phyloP scores from a whole-genome alignment of 257 asterid genomes.

The Penstemon barbatus region DNA sequence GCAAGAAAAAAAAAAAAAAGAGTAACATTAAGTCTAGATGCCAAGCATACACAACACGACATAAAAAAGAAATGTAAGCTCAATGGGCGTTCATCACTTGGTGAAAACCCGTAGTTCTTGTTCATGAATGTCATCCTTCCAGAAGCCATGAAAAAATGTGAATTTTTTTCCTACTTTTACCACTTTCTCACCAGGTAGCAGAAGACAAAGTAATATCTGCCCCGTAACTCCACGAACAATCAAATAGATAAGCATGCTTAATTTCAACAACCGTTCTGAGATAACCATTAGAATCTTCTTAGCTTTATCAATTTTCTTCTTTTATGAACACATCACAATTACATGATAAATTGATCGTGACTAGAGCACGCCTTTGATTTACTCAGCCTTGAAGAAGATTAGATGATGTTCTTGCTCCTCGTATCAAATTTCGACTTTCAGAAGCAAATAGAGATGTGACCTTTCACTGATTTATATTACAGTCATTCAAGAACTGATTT shows the following conservation, averaged over 20 bases:
- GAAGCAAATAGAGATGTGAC: conserved; percentile 27
- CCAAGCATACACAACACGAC: too few relatives aligned
- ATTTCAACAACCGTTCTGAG: conserved; percentile 29
- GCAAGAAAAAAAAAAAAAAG: too few relatives aligned
- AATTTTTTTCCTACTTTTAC: conserved; percentile 14
- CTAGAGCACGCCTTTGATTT: conserved; percentile 24
- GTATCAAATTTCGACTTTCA: conserved; percentile 31
- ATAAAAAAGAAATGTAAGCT: too few relatives aligned
- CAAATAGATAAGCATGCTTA: conserved; percentile 35
- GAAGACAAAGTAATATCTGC: conserved; percentile 16
- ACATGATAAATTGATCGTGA: conserved; percentile 28
- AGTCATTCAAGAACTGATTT: conserved; percentile 70
- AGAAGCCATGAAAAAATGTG: conserved; percentile 23
- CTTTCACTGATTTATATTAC: conserved; percentile 74
- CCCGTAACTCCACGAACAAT: conserved; percentile 33
- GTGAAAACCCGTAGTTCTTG: conserved; percentile 12
- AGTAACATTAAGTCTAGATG: too few relatives aligned
- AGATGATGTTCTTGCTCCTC: conserved; percentile 24
- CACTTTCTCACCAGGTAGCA: conserved; percentile 29
- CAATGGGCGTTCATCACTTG: too few relatives aligned
- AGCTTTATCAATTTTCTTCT: conserved; percentile 27
- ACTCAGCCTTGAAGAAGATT: conserved; percentile 14
- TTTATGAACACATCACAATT: conserved; percentile 12
- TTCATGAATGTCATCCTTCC: conserved; percentile 30
- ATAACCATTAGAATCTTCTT: conserved; percentile 24